phyloP scores from a whole-genome alignment of 2,329 filamentous ascomycete genomes.

The Lecanicillium sp. region DNA sequence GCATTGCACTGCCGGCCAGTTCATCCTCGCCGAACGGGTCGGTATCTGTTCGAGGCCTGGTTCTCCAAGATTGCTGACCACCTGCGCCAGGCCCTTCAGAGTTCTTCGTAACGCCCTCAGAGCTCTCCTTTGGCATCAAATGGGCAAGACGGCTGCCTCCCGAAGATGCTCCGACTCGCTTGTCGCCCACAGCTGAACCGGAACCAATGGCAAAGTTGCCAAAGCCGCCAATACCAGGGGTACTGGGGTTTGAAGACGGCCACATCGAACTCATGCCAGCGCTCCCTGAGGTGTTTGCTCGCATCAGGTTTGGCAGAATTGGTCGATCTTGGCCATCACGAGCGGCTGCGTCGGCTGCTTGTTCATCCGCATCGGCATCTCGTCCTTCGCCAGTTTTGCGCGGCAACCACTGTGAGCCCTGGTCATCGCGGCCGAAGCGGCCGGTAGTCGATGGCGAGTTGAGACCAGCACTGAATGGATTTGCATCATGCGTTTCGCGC shows the following conservation, averaged over 20 bases:
- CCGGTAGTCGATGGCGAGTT: slow-evolving; percentile 54
- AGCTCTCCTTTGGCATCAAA: slow-evolving; percentile 69
- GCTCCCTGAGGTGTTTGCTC: slow-evolving; percentile 46
- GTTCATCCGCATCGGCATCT: slow-evolving; percentile 34
- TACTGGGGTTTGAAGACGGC: slow-evolving; percentile 43
- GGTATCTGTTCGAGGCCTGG: slow-evolving; percentile 61
- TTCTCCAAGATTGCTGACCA: slow-evolving; percentile 44
- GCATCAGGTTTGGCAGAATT: slow-evolving; percentile 40
- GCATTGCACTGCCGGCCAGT: slow-evolving; percentile 60
- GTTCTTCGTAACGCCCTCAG: slow-evolving; percentile 51
- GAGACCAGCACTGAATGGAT: slow-evolving; percentile 46
- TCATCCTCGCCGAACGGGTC: slow-evolving; percentile 67
- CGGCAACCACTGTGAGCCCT: slow-evolving; percentile 44
- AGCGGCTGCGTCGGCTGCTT: slow-evolving; percentile 12
- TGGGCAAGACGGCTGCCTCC: slow-evolving; percentile 82
- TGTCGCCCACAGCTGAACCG: slow-evolving; percentile 56
- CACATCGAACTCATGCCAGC: slow-evolving; percentile 36
- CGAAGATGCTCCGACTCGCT: slow-evolving; percentile 61
- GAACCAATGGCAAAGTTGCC: slow-evolving; percentile 74
- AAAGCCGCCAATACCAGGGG: slow-evolving; percentile 71
- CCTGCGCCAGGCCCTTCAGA: slow-evolving; percentile 38
- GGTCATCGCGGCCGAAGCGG: slow-evolving; percentile 57
- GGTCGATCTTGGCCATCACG: slow-evolving; percentile 22
- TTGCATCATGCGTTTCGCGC: slow-evolving; percentile 71
- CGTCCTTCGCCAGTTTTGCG: slow-evolving; percentile 47